These are phyloP conservation scores for Pythium graminicola DNA, from an alignment of 352 stramenopile genomes.

Conservation along the genomic window DNA sequence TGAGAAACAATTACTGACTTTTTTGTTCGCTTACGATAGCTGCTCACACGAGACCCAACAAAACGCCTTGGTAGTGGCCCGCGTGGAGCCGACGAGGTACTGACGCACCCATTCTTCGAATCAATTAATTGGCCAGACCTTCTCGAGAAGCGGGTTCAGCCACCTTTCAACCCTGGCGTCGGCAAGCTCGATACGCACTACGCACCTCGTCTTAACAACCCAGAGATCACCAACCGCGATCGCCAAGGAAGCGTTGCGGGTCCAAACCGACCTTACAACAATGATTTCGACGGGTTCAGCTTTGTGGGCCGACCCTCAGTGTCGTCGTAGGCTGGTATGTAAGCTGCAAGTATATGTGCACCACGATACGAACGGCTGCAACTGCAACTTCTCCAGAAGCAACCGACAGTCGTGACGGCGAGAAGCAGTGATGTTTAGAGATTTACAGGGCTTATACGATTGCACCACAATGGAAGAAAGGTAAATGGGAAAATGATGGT, in stretches of 20 bases:
- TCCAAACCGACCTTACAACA: slow-evolving; percentile 38
- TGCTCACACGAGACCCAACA: slow-evolving; percentile 95
- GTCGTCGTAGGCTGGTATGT: slow-evolving; percentile 34
- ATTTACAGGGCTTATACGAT: slow-evolving; percentile 1
- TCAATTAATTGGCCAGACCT: slow-evolving; percentile 87
- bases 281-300: slow-evolving; percentile 88
- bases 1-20: slow-evolving; percentile 15
- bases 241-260: slow-evolving; percentile 73
- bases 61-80: slow-evolving; percentile 92
- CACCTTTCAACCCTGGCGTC: slow-evolving; percentile 86
- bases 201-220: slow-evolving; percentile 80
- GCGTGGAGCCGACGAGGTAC: slow-evolving; percentile 82
- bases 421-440: slow-evolving; percentile 16
- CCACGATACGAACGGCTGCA: neutral
- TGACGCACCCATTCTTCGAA: slow-evolving; percentile 91
- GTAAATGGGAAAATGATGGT: slow-evolving; percentile 7
- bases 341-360: neutral
- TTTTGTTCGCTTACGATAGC: slow-evolving; percentile 34
- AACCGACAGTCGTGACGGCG: neutral
- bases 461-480: slow-evolving; percentile 7
- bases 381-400: neutral
- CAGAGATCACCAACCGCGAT: slow-evolving; percentile 83
- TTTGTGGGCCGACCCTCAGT: slow-evolving; percentile 83
- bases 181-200: slow-evolving; percentile 85
- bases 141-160: slow-evolving; percentile 70